phyloP scores from a whole-genome alignment of 352 stramenopile species.

The Lagenidium sp. region DNA sequence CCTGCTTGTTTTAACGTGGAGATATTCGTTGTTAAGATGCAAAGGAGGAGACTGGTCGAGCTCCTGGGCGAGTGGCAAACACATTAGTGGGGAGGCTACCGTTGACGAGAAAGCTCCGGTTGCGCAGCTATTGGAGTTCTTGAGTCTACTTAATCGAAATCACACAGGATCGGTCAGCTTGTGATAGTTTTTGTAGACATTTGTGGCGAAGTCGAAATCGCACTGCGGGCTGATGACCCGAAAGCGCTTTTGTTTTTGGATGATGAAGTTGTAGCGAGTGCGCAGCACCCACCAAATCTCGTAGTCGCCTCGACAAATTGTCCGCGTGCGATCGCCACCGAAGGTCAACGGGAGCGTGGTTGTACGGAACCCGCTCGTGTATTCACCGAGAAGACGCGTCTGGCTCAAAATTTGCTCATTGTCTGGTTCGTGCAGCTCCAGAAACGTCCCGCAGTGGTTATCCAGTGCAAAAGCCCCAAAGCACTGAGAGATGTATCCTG shows the following conservation, averaged over 20 bases:
- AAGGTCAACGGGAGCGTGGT: constrained; percentile 72
- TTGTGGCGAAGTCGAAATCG: constrained; percentile 73
- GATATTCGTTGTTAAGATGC: no score
- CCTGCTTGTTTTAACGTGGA: no score
- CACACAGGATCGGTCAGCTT: constrained; percentile 1
- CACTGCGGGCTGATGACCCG: constrained; percentile 45
- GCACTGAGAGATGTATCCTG: constrained; percentile 69
- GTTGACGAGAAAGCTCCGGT: no score
- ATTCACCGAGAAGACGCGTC: constrained; percentile 55
- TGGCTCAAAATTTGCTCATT: constrained; percentile 68
- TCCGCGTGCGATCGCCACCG: constrained; percentile 41
- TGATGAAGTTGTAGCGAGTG: constrained; percentile 71
- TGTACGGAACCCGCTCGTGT: constrained; percentile 62
- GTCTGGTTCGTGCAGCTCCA: constrained; percentile 67
- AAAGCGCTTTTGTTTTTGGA: constrained; percentile 79
- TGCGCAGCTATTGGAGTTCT: no score
- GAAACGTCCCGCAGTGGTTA: constrained; percentile 78
- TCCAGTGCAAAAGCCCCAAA: constrained; percentile 53
- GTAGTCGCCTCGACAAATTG: constrained; percentile 63
- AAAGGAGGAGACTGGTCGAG: no score
- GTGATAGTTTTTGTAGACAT: constrained; percentile 73
- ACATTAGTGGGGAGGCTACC: no score
- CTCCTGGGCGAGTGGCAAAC: no score
- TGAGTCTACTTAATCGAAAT: background rate
- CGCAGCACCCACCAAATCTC: constrained; percentile 86